Evolutionary conservation across 2,329 filamentous ascomycete species (phyloP).

Genomic region (Aureobasidium sp.): DNA sequence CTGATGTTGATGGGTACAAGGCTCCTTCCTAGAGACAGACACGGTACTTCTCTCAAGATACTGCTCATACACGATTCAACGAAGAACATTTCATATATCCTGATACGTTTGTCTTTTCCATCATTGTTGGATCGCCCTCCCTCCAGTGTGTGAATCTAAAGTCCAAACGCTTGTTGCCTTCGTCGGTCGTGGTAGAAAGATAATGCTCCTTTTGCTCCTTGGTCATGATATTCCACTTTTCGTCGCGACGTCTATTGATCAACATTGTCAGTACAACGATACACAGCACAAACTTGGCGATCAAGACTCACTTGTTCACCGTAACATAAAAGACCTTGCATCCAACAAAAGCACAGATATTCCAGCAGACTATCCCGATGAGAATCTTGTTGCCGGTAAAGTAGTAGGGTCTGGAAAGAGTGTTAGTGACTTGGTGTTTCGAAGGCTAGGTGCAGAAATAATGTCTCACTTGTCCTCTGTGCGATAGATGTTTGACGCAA

Average conservation of each 20-base stretch:
- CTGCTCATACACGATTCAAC: neutral
- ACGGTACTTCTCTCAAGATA: neutral
- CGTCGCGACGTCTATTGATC: slow-evolving; percentile 31
- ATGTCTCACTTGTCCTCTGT: slow-evolving; percentile 17
- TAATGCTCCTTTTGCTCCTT: slow-evolving; percentile 43
- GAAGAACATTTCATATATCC: neutral
- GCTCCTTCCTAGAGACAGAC: neutral
- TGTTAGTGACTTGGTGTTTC: neutral
- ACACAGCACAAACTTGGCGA: no score
- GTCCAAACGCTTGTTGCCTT: slow-evolving; percentile 34
- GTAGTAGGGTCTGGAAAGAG: no score
- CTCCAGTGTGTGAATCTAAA: slow-evolving; percentile 30
- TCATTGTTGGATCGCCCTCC: no score
- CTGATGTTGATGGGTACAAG: slow-evolving; percentile 37
- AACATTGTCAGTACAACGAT: neutral
- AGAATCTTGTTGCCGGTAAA: slow-evolving; percentile 46
- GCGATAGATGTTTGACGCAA: slow-evolving; percentile 21
- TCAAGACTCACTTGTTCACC: slow-evolving; percentile 35
- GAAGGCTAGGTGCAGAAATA: slow-evolving; percentile 21
- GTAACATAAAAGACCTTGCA: slow-evolving; percentile 47
- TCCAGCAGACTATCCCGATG: slow-evolving; percentile 42
- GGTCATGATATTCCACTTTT: slow-evolving; percentile 42
- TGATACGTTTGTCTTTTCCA: no score
- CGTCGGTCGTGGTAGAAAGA: slow-evolving; percentile 31
- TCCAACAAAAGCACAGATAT: slow-evolving; percentile 43